Percentiles rank a stretch among this genome's conserved stretches.
phyloP scores from a whole-genome alignment of 2,329 filamentous ascomycete genomes.

The Lecanicillium sp. region DNA sequence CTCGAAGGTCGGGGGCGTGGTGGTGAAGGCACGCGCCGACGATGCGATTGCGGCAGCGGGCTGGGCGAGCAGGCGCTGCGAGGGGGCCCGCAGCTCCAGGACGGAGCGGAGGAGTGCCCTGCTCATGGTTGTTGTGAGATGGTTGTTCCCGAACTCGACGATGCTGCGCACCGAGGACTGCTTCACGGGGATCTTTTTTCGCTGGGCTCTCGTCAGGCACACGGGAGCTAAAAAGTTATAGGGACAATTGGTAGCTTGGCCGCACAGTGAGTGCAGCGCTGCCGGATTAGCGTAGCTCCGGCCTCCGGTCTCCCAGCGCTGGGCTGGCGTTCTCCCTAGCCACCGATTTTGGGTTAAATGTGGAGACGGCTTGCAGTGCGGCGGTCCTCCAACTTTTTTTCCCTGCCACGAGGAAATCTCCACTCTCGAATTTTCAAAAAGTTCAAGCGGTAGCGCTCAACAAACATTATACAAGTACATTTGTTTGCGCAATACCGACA shows the following conservation, averaged over 20 bases:
- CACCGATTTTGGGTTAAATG: constrained; percentile 12
- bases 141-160: constrained; percentile 21
- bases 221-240: constrained; percentile 13
- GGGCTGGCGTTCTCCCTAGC: constrained; percentile 13
- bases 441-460: constrained; percentile 19
- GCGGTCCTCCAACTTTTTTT: constrained; percentile 23
- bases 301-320: constrained; percentile 19
- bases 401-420: background rate
- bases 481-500: constrained; percentile 23
- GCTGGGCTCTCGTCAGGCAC: constrained; percentile 16
- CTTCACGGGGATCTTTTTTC: constrained; percentile 16
- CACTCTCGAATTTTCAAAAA: constrained; percentile 16
- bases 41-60: constrained; percentile 44
- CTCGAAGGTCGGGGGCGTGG: constrained; percentile 45
- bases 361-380: background rate
- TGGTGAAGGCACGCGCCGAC: constrained; percentile 37
- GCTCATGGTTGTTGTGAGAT: constrained; percentile 43
- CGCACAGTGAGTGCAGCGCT: background rate
- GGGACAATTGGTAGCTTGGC: constrained; percentile 10
- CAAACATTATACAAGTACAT: constrained; percentile 15
- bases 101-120: constrained; percentile 58
- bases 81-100: constrained; percentile 50
- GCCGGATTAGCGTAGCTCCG: constrained; percentile 32
- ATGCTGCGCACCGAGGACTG: constrained; percentile 14
- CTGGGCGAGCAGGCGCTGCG: constrained; percentile 34